phyloP scores from a whole-genome alignment of 2,329 filamentous ascomycete species.

The Beauveria bassiana region DNA sequence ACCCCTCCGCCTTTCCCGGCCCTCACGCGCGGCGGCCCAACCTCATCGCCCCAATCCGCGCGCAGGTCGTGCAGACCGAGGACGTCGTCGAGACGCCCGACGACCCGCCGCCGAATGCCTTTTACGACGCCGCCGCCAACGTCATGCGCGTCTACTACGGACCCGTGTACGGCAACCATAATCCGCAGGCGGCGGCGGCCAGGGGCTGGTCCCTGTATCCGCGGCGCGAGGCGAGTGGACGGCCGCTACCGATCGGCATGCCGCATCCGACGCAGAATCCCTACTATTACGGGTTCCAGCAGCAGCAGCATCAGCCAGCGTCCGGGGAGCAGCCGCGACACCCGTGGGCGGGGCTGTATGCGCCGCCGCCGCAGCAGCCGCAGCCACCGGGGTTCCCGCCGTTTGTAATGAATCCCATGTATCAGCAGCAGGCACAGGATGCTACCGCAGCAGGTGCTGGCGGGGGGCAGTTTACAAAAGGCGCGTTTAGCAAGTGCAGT shows the following conservation, averaged over 20 bases:
- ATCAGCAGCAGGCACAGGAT: conserved; percentile 1
- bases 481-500: conserved; percentile 9
- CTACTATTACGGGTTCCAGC: conserved; percentile 33
- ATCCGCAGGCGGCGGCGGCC: conserved; percentile 18
- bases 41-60: conserved; percentile 38
- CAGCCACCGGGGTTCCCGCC: conserved; percentile 13
- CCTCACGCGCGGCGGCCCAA: conserved; percentile 32
- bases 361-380: not conserved
- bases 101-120: conserved; percentile 53
- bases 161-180: conserved; percentile 44
- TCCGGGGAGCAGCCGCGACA: no score
- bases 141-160: conserved; percentile 52
- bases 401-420: conserved; percentile 15
- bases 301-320: not conserved
- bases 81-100: conserved; percentile 43
- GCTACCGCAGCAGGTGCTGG: not conserved
- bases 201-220: conserved; percentile 35
- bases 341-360: not conserved
- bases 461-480: not conserved
- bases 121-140: conserved; percentile 45
- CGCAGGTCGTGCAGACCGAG: conserved; percentile 46
- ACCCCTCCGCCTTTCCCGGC: conserved; percentile 21
- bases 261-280: conserved; percentile 36
- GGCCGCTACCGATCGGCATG: conserved; percentile 32
- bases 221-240: conserved; percentile 22